Evolutionary conservation across 2,329 filamentous ascomycete genomes (phyloP).

Genomic region (Exserohilum rostratum): DNA sequence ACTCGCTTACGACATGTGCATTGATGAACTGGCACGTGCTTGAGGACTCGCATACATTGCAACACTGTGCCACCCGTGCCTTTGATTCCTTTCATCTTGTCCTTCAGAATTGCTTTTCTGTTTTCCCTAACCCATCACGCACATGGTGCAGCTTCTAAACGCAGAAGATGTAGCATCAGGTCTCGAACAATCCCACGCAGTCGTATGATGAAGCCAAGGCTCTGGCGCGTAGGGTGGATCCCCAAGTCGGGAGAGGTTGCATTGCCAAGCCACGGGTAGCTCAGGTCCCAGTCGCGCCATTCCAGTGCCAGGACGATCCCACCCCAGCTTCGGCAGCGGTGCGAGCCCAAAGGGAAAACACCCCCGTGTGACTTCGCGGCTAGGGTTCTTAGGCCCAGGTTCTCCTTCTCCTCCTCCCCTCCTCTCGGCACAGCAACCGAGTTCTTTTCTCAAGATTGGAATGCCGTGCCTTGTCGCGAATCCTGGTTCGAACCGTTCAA

Average conservation of each 20-base stretch:
- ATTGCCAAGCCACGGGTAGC: constrained; percentile 2
- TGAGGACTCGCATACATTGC: no score
- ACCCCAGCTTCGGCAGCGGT: neutral
- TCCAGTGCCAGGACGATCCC: neutral
- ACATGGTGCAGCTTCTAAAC: neutral
- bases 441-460: neutral
- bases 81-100: neutral
- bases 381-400: neutral
- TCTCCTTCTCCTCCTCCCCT: no score
- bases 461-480: neutral
- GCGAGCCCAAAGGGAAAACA: neutral
- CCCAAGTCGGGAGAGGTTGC: constrained; percentile 1
- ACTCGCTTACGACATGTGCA: neutral
- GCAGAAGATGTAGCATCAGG: neutral
- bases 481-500: neutral
- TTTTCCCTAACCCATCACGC: neutral
- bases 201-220: neutral
- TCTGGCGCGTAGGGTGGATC: neutral
- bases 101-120: neutral
- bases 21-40: neutral
- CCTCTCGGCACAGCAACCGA: neutral
- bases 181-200: neutral
- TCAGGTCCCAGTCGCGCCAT: neutral
- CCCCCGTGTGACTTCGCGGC: neutral
- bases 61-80: neutral